Conservation (phyloP, 2,329 filamentous ascomycete species). For the Didymellaceae sp. region DNA sequence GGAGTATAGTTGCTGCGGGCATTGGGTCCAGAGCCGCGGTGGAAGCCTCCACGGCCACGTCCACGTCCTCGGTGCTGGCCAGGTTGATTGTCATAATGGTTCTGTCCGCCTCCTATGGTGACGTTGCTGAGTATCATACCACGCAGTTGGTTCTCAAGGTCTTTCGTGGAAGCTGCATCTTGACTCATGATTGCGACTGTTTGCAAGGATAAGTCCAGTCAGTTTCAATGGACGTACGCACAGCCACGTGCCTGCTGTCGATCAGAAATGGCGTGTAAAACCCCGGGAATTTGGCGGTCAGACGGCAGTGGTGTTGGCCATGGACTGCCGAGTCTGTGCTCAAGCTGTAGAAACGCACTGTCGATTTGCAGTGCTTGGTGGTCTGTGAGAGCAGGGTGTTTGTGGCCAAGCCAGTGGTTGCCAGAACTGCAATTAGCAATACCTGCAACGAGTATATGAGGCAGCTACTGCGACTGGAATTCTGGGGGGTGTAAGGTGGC, state of each 20-base stretch:
- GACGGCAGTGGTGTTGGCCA: not conserved
- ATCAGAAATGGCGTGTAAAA: no score
- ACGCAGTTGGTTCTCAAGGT: slow-evolving; percentile 63
- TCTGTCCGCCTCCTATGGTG: slow-evolving; percentile 30
- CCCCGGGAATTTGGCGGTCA: not conserved
- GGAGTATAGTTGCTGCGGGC: slow-evolving; percentile 13
- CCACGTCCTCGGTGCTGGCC: slow-evolving; percentile 33
- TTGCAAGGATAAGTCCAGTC: not conserved
- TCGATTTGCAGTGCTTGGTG: not conserved
- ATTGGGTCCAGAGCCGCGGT: slow-evolving; percentile 19
- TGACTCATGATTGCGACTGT: slow-evolving; percentile 26
- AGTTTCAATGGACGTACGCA: not conserved
- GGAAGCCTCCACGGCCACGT: slow-evolving; percentile 25
- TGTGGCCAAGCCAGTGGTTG: not conserved
- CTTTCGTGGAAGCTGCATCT: slow-evolving; percentile 15
- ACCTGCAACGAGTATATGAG: not conserved
- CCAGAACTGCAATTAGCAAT: not conserved
- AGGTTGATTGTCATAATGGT: slow-evolving; percentile 25
- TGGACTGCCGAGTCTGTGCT: slow-evolving; percentile 7
- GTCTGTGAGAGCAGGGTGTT: not conserved
- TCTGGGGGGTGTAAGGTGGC: not conserved
- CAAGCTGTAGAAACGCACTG: slow-evolving; percentile 2
- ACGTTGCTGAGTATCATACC: slow-evolving; percentile 65
- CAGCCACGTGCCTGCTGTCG: not conserved
- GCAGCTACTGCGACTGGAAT: not conserved